These are phyloP conservation scores for Yamadazyma mexicana DNA, from an alignment of 1,139 yeast genomes.

Conservation along the genomic window DNA sequence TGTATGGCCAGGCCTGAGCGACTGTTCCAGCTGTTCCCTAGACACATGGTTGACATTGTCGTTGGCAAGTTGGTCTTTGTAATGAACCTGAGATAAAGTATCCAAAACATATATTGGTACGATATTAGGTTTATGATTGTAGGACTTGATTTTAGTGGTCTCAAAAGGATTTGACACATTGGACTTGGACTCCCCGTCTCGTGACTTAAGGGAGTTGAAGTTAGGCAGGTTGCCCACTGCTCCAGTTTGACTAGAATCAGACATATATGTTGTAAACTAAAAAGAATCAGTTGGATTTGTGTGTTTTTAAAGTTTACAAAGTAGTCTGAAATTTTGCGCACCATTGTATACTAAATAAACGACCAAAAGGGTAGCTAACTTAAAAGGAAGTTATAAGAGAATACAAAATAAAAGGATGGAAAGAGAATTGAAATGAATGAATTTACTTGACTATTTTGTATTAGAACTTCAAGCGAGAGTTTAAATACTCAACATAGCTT, in stretches of 20 bases:
- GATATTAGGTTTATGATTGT: conserved; percentile 39
- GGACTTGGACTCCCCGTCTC: conserved; percentile 7
- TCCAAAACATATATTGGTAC: conserved; percentile 63
- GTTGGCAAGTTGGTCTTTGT: conserved; percentile 36
- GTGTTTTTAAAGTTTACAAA: not conserved
- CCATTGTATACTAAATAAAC: not conserved
- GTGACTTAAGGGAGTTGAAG: conserved; percentile 1
- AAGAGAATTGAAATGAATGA: too few relatives aligned
- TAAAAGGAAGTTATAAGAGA: not conserved
- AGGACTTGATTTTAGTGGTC: conserved; percentile 28
- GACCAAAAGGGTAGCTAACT: too few relatives aligned
- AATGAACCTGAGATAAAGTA: conserved; percentile 47
- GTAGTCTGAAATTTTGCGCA: conserved; percentile 2
- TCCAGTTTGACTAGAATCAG: not conserved
- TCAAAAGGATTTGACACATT: conserved; percentile 24
- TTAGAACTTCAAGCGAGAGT: too few relatives aligned
- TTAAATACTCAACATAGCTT: too few relatives aligned
- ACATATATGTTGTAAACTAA: not conserved
- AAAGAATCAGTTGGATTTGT: not conserved
- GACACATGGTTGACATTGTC: conserved; percentile 24
- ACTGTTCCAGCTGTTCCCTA: conserved; percentile 2
- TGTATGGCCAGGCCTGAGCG: not conserved
- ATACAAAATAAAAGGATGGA: too few relatives aligned
- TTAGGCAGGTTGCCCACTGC: conserved; percentile 2
- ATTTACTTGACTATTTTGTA: too few relatives aligned